Percentiles rank a stretch among this genome's conserved stretches.
Evolutionary conservation across 495 filamentous ascomycete genomes (phyloP).

Genomic region (Polyplosphaeria fusca): DNA sequence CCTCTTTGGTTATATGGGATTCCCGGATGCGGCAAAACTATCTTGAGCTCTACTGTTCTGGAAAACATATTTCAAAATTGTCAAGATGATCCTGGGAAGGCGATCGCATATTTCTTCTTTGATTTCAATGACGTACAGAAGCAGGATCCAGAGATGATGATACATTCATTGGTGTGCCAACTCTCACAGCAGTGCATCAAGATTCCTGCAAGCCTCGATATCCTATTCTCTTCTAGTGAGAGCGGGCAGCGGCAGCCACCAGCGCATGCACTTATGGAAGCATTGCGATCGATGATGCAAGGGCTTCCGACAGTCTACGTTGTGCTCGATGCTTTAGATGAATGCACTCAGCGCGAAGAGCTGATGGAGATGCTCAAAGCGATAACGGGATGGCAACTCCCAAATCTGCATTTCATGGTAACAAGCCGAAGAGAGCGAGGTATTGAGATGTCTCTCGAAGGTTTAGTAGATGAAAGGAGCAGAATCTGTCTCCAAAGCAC

Average conservation of each 20-base stretch:
- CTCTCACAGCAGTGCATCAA: background rate
- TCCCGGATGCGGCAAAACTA: constrained; percentile 6
- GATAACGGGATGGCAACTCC: background rate
- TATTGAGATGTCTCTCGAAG: background rate
- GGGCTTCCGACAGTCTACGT: background rate
- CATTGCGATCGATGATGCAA: background rate
- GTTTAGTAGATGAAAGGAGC: background rate
- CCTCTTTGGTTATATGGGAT: constrained; percentile 3
- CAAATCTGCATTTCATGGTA: background rate
- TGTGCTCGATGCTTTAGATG: constrained; percentile 16
- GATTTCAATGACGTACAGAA: constrained; percentile 6
- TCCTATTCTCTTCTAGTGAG: background rate
- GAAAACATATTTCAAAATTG: background rate
- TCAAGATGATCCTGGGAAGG: background rate
- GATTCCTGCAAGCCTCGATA: background rate
- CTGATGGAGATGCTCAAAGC: background rate
- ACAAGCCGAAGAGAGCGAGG: constrained; percentile 11
- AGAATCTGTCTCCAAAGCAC: background rate
- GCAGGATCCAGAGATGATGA: background rate
- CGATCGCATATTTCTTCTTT: constrained; percentile 7
- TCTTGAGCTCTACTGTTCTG: constrained; percentile 8
- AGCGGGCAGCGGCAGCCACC: constrained; percentile 2
- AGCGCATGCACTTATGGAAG: background rate
- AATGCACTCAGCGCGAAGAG: background rate
- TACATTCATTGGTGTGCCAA: constrained; percentile 3